These are phyloP conservation scores for Pseudopyrenochaeta lycopersici DNA, from an alignment of 2,329 filamentous ascomycete genomes.

Conservation along the genomic window DNA sequence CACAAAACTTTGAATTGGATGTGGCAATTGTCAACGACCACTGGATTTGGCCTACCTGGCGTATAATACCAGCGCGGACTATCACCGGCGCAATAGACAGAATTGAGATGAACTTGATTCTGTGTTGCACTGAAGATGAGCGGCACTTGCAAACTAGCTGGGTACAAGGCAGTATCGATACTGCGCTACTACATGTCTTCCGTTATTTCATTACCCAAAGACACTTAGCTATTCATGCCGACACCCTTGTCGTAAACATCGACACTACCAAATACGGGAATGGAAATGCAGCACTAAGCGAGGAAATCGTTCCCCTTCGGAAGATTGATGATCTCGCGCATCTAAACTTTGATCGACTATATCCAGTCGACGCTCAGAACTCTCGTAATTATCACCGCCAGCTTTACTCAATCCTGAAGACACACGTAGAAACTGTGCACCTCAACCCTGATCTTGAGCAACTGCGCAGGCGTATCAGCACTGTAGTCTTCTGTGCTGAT, in stretches of 20 bases:
- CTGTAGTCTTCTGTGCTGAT: neutral
- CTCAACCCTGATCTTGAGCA: neutral
- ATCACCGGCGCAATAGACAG: neutral
- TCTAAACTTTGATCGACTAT: constrained; percentile 17
- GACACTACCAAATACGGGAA: constrained; percentile 7
- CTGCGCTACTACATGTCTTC: neutral
- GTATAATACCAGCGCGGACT: constrained; percentile 8
- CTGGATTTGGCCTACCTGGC: constrained; percentile 26
- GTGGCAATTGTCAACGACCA: constrained; percentile 18
- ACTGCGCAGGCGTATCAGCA: neutral
- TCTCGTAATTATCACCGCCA: neutral
- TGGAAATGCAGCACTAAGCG: constrained; percentile 7
- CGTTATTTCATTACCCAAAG: neutral
- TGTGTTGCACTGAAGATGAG: constrained; percentile 14
- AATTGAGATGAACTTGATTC: constrained; percentile 16
- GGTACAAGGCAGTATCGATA: neutral
- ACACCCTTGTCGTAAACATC: constrained; percentile 12
- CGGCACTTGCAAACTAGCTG: neutral
- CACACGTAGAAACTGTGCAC: neutral
- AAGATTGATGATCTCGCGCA: constrained; percentile 14
- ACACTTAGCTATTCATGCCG: neutral
- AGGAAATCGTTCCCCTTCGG: constrained; percentile 18
- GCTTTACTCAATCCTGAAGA: neutral
- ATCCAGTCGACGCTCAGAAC: constrained; percentile 1
- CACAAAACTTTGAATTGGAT: constrained; percentile 13